Conservation (phyloP, 805 yeast species). For the Kuraishia piskuri region DNA sequence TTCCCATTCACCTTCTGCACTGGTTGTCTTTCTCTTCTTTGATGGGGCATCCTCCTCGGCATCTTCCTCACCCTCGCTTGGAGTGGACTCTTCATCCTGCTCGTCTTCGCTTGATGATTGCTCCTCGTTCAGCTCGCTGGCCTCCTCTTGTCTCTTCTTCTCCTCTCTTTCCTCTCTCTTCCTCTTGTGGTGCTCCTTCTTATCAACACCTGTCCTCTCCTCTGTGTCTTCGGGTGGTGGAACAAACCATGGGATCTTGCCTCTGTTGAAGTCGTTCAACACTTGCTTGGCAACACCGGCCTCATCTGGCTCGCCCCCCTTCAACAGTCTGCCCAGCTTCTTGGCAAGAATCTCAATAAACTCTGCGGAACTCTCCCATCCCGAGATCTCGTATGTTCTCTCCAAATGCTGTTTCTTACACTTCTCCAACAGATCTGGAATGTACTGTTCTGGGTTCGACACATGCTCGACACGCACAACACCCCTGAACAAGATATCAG, state of each 20-base stretch:
- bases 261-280: constrained; percentile 91
- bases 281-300: constrained; percentile 85
- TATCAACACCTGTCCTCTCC: constrained; percentile 48
- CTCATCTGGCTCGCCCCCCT: constrained; percentile 98
- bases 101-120: background rate
- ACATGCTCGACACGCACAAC: constrained; percentile 99
- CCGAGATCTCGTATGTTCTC: constrained; percentile 89
- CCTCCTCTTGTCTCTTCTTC: background rate
- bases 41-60: background rate
- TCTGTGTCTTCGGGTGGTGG: constrained; percentile 79
- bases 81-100: background rate
- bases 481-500: constrained; percentile 91
- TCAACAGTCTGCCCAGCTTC: constrained; percentile 84
- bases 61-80: background rate
- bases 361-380: constrained; percentile 75
- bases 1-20: background rate
- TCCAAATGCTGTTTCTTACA: constrained; percentile 88
- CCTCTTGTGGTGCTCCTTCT: constrained; percentile 43
- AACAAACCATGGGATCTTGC: constrained; percentile 96
- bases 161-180: constrained; percentile 42
- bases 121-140: background rate
- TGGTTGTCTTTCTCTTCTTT: background rate
- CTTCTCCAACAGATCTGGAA: constrained; percentile 75
- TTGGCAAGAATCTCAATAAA: constrained; percentile 87
- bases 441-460: constrained; percentile 89